Evolutionary conservation across 257 asterid genomes (phyloP).

Genomic region (Thymus quinquecostatus): DNA sequence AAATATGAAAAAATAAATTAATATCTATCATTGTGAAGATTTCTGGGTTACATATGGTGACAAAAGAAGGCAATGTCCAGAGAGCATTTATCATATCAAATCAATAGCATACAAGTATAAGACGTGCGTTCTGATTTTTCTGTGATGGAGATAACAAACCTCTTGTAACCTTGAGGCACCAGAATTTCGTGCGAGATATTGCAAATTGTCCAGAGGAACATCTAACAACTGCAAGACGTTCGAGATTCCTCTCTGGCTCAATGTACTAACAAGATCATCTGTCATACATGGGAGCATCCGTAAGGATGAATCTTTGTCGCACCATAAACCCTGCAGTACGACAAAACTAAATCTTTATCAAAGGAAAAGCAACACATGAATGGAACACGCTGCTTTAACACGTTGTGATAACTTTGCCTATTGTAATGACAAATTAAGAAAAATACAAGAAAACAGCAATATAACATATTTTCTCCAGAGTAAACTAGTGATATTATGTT

Average conservation of each 20-base stretch:
- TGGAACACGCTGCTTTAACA: constrained; percentile 20
- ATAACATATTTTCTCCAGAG: background rate
- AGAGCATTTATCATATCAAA: constrained; percentile 16
- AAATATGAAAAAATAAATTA: background rate
- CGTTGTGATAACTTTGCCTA: background rate
- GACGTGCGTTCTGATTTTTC: constrained; percentile 24
- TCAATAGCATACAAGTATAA: constrained; percentile 1
- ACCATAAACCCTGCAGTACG: constrained; percentile 79
- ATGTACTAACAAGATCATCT: constrained; percentile 58
- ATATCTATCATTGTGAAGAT: no score
- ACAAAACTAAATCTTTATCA: constrained; percentile 10
- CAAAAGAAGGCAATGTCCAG: background rate
- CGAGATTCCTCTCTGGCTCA: constrained; percentile 63
- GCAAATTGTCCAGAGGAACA: constrained; percentile 49
- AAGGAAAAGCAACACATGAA: constrained; percentile 1
- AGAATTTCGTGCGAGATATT: constrained; percentile 51
- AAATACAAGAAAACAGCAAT: background rate
- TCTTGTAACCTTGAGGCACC: constrained; percentile 62
- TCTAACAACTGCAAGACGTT: constrained; percentile 73
- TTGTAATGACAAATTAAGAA: constrained; percentile 4
- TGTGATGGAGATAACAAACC: constrained; percentile 50
- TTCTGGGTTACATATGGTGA: no score
- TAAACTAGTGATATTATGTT: constrained; percentile 10
- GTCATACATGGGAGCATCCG: constrained; percentile 96
- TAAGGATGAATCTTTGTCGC: constrained; percentile 61